These are phyloP conservation scores for Dendryphion nanum DNA, from an alignment of 2,329 filamentous ascomycete species.

Conservation along the genomic window DNA sequence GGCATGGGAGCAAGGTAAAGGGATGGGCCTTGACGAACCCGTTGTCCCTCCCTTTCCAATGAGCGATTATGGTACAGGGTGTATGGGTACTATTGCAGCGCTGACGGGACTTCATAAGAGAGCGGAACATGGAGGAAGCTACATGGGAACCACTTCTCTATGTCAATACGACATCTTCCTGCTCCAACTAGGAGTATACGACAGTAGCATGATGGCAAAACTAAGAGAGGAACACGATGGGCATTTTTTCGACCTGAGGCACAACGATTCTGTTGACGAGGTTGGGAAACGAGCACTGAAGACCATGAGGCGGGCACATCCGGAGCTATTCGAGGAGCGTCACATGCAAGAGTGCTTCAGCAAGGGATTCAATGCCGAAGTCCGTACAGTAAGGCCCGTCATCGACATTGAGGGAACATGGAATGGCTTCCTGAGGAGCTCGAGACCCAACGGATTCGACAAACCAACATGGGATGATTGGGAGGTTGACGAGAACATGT, in stretches of 20 bases:
- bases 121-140: slow-evolving; percentile 63
- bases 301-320: slow-evolving; percentile 53
- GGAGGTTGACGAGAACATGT: slow-evolving; percentile 42
- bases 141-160: slow-evolving; percentile 63
- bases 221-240: slow-evolving; percentile 51
- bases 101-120: slow-evolving; percentile 63
- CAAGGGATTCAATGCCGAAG: slow-evolving; percentile 40
- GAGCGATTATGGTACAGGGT: slow-evolving; percentile 67
- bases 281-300: slow-evolving; percentile 60
- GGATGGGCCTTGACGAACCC: slow-evolving; percentile 62
- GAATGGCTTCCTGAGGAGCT: slow-evolving; percentile 49
- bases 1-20: slow-evolving; percentile 61
- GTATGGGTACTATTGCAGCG: slow-evolving; percentile 67
- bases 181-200: slow-evolving; percentile 59
- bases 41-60: slow-evolving; percentile 64
- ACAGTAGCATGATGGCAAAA: slow-evolving; percentile 51
- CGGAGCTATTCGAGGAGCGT: slow-evolving; percentile 53
- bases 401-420: slow-evolving; percentile 48
- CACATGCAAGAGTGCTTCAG: slow-evolving; percentile 53
- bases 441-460: slow-evolving; percentile 55
- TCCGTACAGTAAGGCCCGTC: slow-evolving; percentile 50
- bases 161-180: slow-evolving; percentile 69
- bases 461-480: slow-evolving; percentile 48
- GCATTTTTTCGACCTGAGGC: slow-evolving; percentile 57
- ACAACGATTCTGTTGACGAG: slow-evolving; percentile 64